phyloP scores from a whole-genome alignment of 2,329 filamentous ascomycete species.

The Colletotrichum abscissum region DNA sequence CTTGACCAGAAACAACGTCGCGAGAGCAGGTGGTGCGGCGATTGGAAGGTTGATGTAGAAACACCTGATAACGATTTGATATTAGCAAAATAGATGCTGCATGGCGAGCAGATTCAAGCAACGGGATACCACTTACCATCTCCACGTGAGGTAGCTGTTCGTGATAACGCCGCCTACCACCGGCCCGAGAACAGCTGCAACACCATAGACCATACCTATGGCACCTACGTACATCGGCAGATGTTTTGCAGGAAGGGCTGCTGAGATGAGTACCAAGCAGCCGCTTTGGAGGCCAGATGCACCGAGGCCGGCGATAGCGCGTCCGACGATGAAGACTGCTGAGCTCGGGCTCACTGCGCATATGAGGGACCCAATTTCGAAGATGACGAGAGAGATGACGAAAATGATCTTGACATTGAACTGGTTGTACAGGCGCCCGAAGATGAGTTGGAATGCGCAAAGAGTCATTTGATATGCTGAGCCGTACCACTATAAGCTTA shows the following conservation, averaged over 20 bases:
- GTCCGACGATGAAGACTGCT: conserved; percentile 48
- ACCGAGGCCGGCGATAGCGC: conserved; percentile 49
- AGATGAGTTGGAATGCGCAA: conserved; percentile 41
- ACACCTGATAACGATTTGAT: neutral
- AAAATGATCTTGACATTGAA: conserved; percentile 45
- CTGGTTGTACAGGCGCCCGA: conserved; percentile 45
- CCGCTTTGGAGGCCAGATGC: conserved; percentile 41
- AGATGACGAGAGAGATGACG: conserved; percentile 42
- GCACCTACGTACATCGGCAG: conserved; percentile 19
- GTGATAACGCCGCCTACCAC: conserved; percentile 36
- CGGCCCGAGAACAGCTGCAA: conserved; percentile 19
- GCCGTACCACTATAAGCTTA: conserved; percentile 42
- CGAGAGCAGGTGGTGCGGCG: conserved; percentile 38
- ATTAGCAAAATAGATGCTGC: neutral
- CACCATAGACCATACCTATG: conserved; percentile 26
- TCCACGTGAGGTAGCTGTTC: conserved; percentile 18
- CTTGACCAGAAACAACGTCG: conserved; percentile 41
- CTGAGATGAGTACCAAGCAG: conserved; percentile 28
- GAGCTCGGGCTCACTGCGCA: conserved; percentile 49
- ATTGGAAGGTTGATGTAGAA: conserved; percentile 46
- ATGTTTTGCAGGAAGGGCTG: conserved; percentile 18
- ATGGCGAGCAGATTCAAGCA: neutral
- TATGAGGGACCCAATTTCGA: conserved; percentile 47
- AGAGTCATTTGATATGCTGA: conserved; percentile 42
- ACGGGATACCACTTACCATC: conserved; percentile 6